Base-by-base conservation (phyloP, 108 stramenopile species). In the Nannochloropsis granulata region DNA sequence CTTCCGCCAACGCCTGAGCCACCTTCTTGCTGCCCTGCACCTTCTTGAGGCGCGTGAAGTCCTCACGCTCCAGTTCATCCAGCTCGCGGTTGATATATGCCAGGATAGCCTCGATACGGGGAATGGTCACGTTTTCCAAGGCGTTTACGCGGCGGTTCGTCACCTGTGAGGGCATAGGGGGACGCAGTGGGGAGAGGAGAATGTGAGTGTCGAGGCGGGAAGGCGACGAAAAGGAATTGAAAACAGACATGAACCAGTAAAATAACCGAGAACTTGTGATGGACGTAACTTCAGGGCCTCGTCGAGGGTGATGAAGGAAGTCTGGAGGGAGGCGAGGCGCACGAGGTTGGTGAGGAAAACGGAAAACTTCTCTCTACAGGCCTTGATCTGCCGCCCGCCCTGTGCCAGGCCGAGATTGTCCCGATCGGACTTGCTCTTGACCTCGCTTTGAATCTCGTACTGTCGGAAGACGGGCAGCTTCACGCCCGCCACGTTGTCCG, bases 91-190 rank as follows among this genome's bases (percentile, higher is more conserved):
- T 93, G 91, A 98, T 98, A 91, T 98, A 98, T 78, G 86, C 88
- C 78, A 98, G 89, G n/a, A 93, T 91, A 12, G 83, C 90, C 89
- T 97, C 93, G 90, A 98, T 98, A 79, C 94, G 94, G 45, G 97
- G 97, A 92, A 98, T 95, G 79, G 97, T 98, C 23, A 98, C 97
- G 91, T 97, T 97, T 89, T 98, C 97, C 89, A 98, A 91, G 23
- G 97, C 97, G 91, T 98, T 98, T 45, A 96, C 96, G 87, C 97
- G 94, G 79, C 97, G 94, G 89, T 98, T 98, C 43, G 96, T 98
- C 13, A 98, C 94, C 86, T 88, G 83, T 79, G 23, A 23, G 79
- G 13, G 23, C 24, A 13, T 23, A n/a, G 79, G 23, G 79, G 79
- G 79, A 79, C 1, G 79, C 81, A 82, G 25, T n/a, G 8, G 13